Evolutionary conservation across 495 filamentous ascomycete species (phyloP).

Genomic region (Aspergillus ellipticus): DNA sequence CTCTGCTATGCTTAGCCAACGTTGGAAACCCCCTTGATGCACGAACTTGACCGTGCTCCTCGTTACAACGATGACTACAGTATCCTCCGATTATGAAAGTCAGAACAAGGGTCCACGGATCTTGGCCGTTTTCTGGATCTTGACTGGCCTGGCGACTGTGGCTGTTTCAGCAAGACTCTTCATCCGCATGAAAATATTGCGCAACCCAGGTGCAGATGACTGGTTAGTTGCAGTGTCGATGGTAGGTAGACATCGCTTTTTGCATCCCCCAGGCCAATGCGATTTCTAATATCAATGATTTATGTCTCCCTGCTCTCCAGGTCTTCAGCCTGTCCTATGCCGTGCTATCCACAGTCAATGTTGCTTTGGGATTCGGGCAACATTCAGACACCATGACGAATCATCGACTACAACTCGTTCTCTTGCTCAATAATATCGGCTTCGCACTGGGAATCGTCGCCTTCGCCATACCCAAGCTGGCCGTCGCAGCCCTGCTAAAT

Average conservation of each 20-base stretch:
- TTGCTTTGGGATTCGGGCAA: slow-evolving; percentile 23
- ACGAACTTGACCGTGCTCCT: background rate
- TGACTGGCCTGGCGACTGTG: slow-evolving; percentile 23
- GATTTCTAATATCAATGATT: background rate
- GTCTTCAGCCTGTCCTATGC: slow-evolving; percentile 10
- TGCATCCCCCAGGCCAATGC: background rate
- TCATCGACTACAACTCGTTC: slow-evolving; percentile 11
- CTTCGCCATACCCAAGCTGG: slow-evolving; percentile 41
- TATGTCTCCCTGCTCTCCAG: background rate
- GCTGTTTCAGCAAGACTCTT: slow-evolving; percentile 39
- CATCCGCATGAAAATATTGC: slow-evolving; percentile 38
- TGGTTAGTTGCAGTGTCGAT: slow-evolving; percentile 38
- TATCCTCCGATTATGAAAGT: slow-evolving; percentile 3
- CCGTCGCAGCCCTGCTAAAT: slow-evolving; percentile 32
- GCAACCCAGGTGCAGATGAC: slow-evolving; percentile 42
- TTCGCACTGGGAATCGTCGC: slow-evolving; percentile 39
- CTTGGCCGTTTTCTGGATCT: slow-evolving; percentile 34
- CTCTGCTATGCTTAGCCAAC: background rate
- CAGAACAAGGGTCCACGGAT: slow-evolving; percentile 33
- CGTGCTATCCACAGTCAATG: slow-evolving; percentile 25
- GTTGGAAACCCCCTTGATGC: background rate
- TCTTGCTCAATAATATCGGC: slow-evolving; percentile 30
- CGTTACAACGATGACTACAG: background rate
- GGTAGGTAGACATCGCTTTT: slow-evolving; percentile 17
- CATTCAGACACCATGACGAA: slow-evolving; percentile 6